Evolutionary conservation across 805 yeast species (phyloP).

Genomic region (Metahyphopichia silvanorum): DNA sequence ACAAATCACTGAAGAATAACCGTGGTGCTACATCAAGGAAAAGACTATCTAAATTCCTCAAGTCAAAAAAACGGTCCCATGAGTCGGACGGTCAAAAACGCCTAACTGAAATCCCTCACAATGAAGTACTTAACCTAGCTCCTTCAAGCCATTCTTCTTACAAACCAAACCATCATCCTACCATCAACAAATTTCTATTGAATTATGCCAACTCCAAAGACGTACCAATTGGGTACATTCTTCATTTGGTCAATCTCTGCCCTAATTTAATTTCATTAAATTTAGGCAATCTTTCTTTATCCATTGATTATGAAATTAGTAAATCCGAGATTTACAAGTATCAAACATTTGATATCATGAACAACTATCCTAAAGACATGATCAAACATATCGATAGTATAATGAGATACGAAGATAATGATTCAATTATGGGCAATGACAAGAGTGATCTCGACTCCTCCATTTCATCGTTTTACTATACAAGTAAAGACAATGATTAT

Average conservation of each 20-base stretch:
- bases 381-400: conserved; percentile 19
- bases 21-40: conserved; percentile 11
- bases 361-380: conserved; percentile 34
- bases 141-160: neutral
- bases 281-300: conserved; percentile 59
- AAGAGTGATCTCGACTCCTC: conserved; percentile 1
- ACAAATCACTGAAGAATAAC: conserved; percentile 13
- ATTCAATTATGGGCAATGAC: too few relatives aligned
- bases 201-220: conserved; percentile 70
- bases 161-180: conserved; percentile 45
- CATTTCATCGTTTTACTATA: neutral
- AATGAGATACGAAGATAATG: conserved; percentile 6
- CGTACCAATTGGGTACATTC: conserved; percentile 71
- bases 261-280: conserved; percentile 55
- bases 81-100: conserved; percentile 5
- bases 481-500: neutral
- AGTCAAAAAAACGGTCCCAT: conserved; percentile 13
- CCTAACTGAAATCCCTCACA: neutral
- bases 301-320: conserved; percentile 60
- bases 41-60: conserved; percentile 18
- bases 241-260: conserved; percentile 69
- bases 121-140: neutral
- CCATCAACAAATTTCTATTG: conserved; percentile 54
- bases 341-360: conserved; percentile 35
- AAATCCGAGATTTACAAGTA: conserved; percentile 32